Percentiles rank a stretch among this genome's conserved stretches.
These are phyloP conservation scores for Excoecaria cochinchinensis DNA, from an alignment of 345 rosid genomes.

Conservation along the genomic window DNA sequence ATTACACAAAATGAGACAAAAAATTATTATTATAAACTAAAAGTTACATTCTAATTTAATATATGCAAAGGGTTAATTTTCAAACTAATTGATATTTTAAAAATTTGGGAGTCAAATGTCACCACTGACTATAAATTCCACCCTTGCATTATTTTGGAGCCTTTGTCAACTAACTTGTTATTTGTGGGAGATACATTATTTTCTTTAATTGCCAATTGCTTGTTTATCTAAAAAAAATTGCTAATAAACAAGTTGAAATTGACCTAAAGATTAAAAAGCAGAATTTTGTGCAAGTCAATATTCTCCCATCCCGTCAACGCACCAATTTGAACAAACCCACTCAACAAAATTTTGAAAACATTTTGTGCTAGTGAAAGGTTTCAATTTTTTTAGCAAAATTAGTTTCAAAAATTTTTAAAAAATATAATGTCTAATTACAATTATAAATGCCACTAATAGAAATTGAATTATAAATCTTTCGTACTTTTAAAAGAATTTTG, in stretches of 20 bases:
- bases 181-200: too few species aligned
- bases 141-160: background rate
- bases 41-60: too few species aligned
- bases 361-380: background rate
- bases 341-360: background rate
- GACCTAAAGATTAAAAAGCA: background rate
- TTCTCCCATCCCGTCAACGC: background rate
- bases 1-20: too few species aligned
- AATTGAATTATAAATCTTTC: too few species aligned
- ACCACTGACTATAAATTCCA: background rate
- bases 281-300: conserved; percentile 4
- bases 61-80: too few species aligned
- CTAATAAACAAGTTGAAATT: background rate
- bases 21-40: too few species aligned
- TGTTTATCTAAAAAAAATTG: background rate
- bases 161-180: background rate
- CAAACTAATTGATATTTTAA: too few species aligned
- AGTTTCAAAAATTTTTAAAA: too few species aligned
- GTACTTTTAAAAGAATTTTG: too few species aligned
- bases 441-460: too few species aligned
- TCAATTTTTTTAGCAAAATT: background rate
- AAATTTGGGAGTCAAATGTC: background rate
- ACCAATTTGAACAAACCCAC: background rate
- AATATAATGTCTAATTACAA: too few species aligned
- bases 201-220: background rate